phyloP scores from a whole-genome alignment of 805 yeast genomes.

The Metschnikowia peoriensis region DNA sequence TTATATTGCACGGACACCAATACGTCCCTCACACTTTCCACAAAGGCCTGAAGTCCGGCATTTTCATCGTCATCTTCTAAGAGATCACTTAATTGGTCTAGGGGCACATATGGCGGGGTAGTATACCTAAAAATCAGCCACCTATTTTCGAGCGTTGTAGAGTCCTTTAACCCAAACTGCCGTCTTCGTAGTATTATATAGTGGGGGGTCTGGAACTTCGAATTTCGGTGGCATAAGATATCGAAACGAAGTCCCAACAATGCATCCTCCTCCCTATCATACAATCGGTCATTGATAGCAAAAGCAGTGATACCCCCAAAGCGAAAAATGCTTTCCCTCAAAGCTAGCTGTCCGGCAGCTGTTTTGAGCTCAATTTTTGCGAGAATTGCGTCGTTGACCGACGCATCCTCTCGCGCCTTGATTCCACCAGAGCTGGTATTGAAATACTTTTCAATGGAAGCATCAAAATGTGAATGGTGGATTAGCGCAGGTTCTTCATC shows the following conservation, averaged over 20 bases:
- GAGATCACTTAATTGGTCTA: conserved; percentile 17
- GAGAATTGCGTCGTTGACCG: conserved; percentile 5
- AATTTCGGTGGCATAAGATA: conserved; percentile 25
- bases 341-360: conserved; percentile 12
- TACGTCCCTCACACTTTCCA: conserved; percentile 20
- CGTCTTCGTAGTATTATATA: conserved; percentile 42
- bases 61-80: conserved; percentile 17
- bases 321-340: conserved; percentile 47
- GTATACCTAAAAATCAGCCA: conserved; percentile 40
- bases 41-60: conserved; percentile 23
- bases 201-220: conserved; percentile 40
- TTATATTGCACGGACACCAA: conserved; percentile 30
- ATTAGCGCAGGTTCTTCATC: conserved; percentile 19
- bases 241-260: conserved; percentile 54
- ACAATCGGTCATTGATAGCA: conserved; percentile 41
- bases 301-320: conserved; percentile 52
- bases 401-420: not conserved
- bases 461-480: conserved; percentile 19
- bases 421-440: not conserved
- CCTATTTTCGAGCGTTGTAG: not conserved
- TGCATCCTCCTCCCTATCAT: conserved; percentile 24
- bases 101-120: conserved; percentile 32
- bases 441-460: conserved; percentile 17
- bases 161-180: not conserved
- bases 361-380: conserved; percentile 12